Conservation (phyloP, 371 early-diverging fungal species). For the Entomophthora muscae region DNA sequence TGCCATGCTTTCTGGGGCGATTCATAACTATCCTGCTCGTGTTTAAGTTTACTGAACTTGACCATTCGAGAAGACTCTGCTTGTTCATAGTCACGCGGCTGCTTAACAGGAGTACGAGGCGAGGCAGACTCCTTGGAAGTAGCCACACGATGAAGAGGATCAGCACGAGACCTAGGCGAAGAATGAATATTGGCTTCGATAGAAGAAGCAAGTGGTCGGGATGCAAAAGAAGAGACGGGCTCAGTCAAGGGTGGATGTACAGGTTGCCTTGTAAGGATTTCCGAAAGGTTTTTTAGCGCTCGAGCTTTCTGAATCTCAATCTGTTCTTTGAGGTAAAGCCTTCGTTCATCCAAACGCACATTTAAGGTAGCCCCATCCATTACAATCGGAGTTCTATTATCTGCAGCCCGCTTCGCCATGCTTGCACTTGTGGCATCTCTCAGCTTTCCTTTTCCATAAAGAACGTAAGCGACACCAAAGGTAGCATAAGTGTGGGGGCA, state of each 20-base stretch:
- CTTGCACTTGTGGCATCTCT: not conserved
- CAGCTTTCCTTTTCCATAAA: not conserved
- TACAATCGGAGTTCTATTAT: not conserved
- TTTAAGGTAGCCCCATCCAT: not conserved
- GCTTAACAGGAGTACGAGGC: not conserved
- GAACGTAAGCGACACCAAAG: not conserved
- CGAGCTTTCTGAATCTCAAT: not conserved
- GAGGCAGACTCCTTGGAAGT: not conserved
- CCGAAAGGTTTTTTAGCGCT: not conserved
- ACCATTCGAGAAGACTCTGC: not conserved
- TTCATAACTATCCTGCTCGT: not conserved
- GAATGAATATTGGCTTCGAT: no score
- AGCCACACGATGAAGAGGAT: not conserved
- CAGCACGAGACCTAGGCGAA: not conserved
- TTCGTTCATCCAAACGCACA: not conserved
- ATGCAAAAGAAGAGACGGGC: not conserved
- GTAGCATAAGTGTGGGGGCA: not conserved
- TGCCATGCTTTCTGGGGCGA: not conserved
- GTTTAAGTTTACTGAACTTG: not conserved
- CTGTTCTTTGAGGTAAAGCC: not conserved
- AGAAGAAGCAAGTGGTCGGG: not conserved
- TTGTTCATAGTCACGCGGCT: not conserved
- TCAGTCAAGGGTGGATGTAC: not conserved
- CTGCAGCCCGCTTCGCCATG: not conserved
- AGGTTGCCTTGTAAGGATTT: not conserved